A percentile compares a stretch with the other conserved stretches of the same genome.
Conservation (phyloP, 148 eudicot species). For the Rhododendron williamsianum region DNA sequence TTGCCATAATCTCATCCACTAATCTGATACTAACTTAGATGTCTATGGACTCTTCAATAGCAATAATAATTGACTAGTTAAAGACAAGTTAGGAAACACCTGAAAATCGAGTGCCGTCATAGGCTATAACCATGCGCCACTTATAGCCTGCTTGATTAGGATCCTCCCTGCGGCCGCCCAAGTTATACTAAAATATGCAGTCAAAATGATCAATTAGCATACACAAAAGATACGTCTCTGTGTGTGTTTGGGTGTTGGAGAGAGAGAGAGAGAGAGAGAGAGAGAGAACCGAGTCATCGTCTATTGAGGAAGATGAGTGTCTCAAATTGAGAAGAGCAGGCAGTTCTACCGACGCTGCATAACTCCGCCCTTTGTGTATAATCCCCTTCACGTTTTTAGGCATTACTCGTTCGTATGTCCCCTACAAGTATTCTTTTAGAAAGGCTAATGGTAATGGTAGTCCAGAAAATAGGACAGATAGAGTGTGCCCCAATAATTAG, state of each 20-base stretch:
- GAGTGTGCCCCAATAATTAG: neutral
- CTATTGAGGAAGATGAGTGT: neutral
- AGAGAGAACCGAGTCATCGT: neutral
- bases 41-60: neutral
- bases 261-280: neutral
- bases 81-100: conserved; percentile 19
- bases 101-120: conserved; percentile 51
- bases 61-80: neutral
- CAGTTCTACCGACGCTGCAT: neutral
- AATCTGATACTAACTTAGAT: neutral
- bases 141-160: conserved; percentile 26
- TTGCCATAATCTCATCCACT: neutral
- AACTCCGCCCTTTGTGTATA: neutral
- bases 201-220: neutral
- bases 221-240: neutral
- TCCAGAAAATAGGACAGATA: neutral
- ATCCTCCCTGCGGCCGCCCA: neutral
- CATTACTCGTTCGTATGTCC: neutral
- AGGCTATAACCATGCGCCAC: conserved; percentile 66
- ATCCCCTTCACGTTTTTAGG: neutral
- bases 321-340: neutral
- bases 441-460: neutral
- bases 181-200: conserved; percentile 16
- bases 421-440: neutral
- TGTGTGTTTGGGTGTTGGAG: neutral